Evolutionary conservation across 805 yeast species (phyloP).

Genomic region (Kurtzmaniella cleridarum): DNA sequence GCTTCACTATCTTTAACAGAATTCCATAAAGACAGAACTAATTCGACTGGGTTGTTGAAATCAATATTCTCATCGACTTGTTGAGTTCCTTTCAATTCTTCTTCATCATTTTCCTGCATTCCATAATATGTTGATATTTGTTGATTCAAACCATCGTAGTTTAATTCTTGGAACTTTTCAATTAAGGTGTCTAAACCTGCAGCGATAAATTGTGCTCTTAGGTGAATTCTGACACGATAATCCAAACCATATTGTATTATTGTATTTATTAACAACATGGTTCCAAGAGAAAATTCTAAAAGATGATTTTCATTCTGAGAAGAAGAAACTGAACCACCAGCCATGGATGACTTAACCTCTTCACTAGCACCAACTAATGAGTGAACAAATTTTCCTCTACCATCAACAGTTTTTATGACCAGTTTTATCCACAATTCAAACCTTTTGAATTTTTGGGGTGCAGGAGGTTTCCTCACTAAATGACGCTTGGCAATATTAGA

Average conservation of each 20-base stretch:
- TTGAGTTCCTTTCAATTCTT: constrained; percentile 33
- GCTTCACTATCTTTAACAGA: constrained; percentile 55
- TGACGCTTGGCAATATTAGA: constrained; percentile 13
- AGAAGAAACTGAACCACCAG: constrained; percentile 32
- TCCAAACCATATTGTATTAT: constrained; percentile 46
- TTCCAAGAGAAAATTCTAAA: constrained; percentile 64
- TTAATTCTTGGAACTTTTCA: constrained; percentile 45
- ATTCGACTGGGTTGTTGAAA: constrained; percentile 67
- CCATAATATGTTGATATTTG: constrained; percentile 61
- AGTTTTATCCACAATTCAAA: constrained; percentile 69
- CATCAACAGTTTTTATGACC: constrained; percentile 66
- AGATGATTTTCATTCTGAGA: constrained; percentile 57
- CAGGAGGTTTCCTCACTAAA: constrained; percentile 32
- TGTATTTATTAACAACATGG: constrained; percentile 66
- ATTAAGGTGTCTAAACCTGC: constrained; percentile 53
- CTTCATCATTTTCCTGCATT: constrained; percentile 50
- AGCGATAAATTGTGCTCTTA: constrained; percentile 56
- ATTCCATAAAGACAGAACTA: constrained; percentile 54
- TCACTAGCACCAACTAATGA: constrained; percentile 90
- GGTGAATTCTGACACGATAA: constrained; percentile 43
- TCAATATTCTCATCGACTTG: constrained; percentile 41
- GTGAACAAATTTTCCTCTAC: constrained; percentile 80
- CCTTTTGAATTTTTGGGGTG: constrained; percentile 36
- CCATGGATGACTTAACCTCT: constrained; percentile 51
- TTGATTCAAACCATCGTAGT: constrained; percentile 55